Base-by-base conservation (phyloP, 106 monocot species). In the Apostasia ramifera region DNA sequence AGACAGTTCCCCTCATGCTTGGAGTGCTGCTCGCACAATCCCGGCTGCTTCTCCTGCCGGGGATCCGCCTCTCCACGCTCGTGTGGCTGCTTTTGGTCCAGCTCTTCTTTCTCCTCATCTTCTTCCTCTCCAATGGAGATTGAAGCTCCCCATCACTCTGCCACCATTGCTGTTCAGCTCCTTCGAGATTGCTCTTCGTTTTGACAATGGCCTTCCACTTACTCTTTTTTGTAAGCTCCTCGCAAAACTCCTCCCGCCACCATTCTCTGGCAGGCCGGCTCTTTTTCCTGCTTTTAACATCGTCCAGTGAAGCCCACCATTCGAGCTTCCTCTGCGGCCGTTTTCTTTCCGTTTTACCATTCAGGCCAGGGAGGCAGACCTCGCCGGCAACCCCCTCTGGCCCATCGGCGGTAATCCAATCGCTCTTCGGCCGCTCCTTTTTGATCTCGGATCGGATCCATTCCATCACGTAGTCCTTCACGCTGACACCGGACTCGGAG, bases 381-480 rank as follows among this genome's bases (percentile, higher is more conserved):
- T 77, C 84, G 0, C 70, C 70, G 0, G 67, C 41, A 26, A 66
- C 48, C 4, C 67, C 50, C 13, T 68, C 3, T 0, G 61, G 66
- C 50, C 8, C 8, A 8, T 8, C 8, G 4, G 70, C 57, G 0
- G 67, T 63, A 37, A 76, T 71, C 81, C 77, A 83, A 40, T 81
- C 78, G 9, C 81, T 75, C 74, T 78, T 85, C 0, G 92, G 92
- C 53, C 87, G 71, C 79, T 90, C 83, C 66, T 89, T 98, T 82
- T 84, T 86, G 55, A 98, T 83, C 77, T 98, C 97, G 5, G 92
- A 86, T 15, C 83, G 75, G 57, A 98, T 92, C 97, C 97, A 98
- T 59, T 98, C 87, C 92, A 98, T 92, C 66, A 98, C 97, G 61
- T 98, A 98, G 59, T 98, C 97, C 79, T 92, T 98, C 2, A 84